Base-by-base conservation (phyloP, 2,329 filamentous ascomycete species). In the Talaromyces sp. region DNA sequence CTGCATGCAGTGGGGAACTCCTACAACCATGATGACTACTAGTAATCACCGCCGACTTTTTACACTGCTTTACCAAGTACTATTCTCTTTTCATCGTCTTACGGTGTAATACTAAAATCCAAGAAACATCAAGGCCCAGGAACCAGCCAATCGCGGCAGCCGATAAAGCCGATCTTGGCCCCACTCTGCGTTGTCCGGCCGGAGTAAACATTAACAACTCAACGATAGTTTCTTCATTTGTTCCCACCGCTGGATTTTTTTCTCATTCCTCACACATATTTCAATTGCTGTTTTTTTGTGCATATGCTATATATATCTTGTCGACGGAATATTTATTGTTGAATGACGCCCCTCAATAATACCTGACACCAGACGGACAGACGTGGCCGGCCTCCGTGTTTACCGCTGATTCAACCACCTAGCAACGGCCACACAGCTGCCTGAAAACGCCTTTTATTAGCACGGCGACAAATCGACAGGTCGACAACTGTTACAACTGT, bases 351-450 rank as follows among this genome's bases (percentile, higher is more conserved):
- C 47, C 33, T 33, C 58, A 51, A 36, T 47, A 56, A 62, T 36
- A 58, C 55, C 59, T 30, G 28, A 30, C 44, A 6, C 10, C n/a
- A 22, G 42, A 39, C 55, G 32, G 19, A 39, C 60, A 58, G 52
- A 62, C 60, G 60, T 62, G 60, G 60, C 57, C 52, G 51, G 54
- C 55, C 27, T 39, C 54, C 60, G 60, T 61, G 60, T 57, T 55
- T 53, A 49, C 17, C 56, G 42, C 42, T 55, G 39, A 55, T 58
- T 61, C 19, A 53, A 13, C 25, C 44, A 15, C 44, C 49, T 30
- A 53, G 49, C 49, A 53, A 53, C 49, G 49, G 49, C 28, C 49
- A 22, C 4, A 51, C 10, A 51, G 25, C 9, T 25, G 44, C 44
- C 44, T 22, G 44, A 51, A 51, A 19, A 1, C 4, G 44, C 8